Evolutionary conservation across 2,329 filamentous ascomycete species (phyloP).

Genomic region (Calonectria honghensis): DNA sequence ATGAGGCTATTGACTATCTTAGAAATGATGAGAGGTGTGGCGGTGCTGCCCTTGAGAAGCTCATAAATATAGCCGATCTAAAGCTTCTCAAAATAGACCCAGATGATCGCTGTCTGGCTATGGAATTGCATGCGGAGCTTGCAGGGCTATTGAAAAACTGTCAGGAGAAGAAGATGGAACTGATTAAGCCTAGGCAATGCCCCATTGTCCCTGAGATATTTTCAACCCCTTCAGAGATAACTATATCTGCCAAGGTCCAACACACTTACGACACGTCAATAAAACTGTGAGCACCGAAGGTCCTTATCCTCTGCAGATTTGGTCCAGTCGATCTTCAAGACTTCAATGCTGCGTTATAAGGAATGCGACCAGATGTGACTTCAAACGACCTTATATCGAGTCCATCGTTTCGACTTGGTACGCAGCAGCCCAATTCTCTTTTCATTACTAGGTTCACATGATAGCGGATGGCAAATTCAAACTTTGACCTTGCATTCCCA

Average conservation of each 20-base stretch:
- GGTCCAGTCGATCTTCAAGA: too few species aligned
- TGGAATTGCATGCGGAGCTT: not conserved
- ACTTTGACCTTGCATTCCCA: not conserved
- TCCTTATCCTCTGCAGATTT: too few species aligned
- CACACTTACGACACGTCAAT: too few species aligned
- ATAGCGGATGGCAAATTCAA: too few species aligned
- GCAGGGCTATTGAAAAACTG: not conserved
- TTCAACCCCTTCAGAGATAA: not conserved
- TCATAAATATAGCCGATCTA: constrained; percentile 20
- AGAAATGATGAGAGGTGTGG: constrained; percentile 21
- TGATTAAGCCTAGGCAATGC: not conserved
- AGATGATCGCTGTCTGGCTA: constrained; percentile 2
- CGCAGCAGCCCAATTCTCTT: too few species aligned
- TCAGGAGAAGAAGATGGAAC: not conserved
- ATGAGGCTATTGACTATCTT: constrained; percentile 12
- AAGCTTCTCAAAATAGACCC: constrained; percentile 26
- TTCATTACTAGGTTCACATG: too few species aligned
- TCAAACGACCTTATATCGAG: too few species aligned
- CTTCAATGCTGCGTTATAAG: too few species aligned
- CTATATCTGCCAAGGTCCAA: too few species aligned
- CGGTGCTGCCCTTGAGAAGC: constrained; percentile 14
- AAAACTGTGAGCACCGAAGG: too few species aligned
- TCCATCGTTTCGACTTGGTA: too few species aligned
- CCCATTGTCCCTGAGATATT: not conserved
- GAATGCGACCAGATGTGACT: too few species aligned